Conservation (phyloP, 2,329 filamentous ascomycete genomes). For the Raffaelea ambrosiae region DNA sequence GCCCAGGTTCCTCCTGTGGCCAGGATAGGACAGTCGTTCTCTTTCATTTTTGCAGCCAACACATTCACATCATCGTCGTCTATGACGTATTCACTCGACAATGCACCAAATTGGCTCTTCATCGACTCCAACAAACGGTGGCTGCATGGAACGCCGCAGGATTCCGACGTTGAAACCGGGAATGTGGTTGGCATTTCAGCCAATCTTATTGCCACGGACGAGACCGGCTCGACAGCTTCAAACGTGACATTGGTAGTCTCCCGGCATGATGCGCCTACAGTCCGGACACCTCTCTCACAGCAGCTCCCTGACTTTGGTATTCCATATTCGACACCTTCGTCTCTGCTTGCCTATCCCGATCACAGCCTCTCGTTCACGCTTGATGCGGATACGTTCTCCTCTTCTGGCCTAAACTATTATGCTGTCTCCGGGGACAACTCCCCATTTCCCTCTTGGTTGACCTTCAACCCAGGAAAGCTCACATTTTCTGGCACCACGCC, state of each 20-base stretch:
- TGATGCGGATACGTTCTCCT: constrained; percentile 53
- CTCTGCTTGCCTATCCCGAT: constrained; percentile 47
- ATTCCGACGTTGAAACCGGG: constrained; percentile 35
- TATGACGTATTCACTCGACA: constrained; percentile 58
- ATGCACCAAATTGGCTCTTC: constrained; percentile 65
- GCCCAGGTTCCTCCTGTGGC: constrained; percentile 77
- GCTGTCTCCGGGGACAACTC: constrained; percentile 68
- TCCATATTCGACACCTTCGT: constrained; percentile 49
- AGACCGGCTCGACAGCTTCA: constrained; percentile 53
- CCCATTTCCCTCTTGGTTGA: constrained; percentile 78
- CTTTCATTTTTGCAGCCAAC: constrained; percentile 61
- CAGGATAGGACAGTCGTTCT: constrained; percentile 56
- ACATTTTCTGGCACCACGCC: constrained; percentile 67
- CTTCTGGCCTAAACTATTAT: constrained; percentile 59
- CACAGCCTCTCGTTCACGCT: constrained; percentile 45
- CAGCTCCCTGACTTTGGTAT: constrained; percentile 50
- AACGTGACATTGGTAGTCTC: constrained; percentile 65
- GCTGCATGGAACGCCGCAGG: constrained; percentile 61
- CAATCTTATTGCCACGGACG: constrained; percentile 61
- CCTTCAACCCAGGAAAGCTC: constrained; percentile 57
- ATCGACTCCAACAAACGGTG: constrained; percentile 57
- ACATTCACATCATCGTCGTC: constrained; percentile 58
- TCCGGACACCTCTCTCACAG: constrained; percentile 47
- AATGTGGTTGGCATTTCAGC: constrained; percentile 51
- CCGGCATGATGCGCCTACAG: constrained; percentile 40